Percentiles rank a stretch among this genome's conserved stretches.
phyloP scores from a whole-genome alignment of 352 stramenopile genomes.

The Globisporangium okanoganense region DNA sequence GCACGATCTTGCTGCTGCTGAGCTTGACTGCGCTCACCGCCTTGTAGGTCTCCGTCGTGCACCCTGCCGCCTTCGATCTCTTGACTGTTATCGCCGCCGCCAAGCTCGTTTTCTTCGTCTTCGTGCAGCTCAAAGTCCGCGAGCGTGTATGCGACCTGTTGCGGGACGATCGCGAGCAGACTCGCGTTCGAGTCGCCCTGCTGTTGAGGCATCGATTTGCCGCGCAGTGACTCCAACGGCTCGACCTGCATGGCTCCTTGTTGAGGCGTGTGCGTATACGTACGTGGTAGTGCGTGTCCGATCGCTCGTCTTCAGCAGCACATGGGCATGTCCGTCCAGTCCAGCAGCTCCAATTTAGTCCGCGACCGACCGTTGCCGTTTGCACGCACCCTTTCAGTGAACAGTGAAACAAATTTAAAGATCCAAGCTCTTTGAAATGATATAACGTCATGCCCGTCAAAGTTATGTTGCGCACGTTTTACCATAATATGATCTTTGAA shows the following conservation, averaged over 20 bases:
- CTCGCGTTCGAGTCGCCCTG: slow-evolving; percentile 1
- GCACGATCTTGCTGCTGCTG: neutral
- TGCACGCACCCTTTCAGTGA: too few relatives aligned
- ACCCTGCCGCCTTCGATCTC: neutral
- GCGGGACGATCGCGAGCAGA: neutral
- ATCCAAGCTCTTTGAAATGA: too few relatives aligned
- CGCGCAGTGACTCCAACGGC: neutral
- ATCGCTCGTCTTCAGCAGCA: neutral
- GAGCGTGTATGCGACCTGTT: neutral
- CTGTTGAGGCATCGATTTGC: neutral
- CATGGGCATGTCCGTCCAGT: neutral
- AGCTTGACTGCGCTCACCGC: neutral
- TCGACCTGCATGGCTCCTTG: neutral
- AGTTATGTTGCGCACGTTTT: too few relatives aligned
- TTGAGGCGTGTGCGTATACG: neutral
- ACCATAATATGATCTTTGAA: neutral
- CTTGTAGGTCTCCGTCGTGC: neutral
- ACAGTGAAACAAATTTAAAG: too few relatives aligned
- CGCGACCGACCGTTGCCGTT: too few relatives aligned
- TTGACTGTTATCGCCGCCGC: neutral
- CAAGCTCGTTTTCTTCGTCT: neutral
- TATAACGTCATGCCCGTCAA: too few relatives aligned
- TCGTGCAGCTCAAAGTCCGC: neutral
- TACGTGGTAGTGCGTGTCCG: neutral
- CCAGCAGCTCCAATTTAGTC: too few relatives aligned